Conservation (phyloP, 345 rosid genomes). For the Syzygium aromaticum region DNA sequence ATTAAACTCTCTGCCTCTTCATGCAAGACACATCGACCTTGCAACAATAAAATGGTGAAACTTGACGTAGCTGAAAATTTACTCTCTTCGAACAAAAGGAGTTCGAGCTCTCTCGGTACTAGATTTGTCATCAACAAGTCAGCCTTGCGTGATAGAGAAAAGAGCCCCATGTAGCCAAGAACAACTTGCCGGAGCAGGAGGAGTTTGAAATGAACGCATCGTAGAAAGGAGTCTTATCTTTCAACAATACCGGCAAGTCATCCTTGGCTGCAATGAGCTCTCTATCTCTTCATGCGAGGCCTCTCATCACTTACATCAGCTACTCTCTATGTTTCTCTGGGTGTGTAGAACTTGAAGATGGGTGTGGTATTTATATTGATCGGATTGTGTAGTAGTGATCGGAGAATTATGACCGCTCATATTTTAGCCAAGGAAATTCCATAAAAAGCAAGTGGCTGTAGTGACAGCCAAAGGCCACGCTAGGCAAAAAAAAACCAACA, state of each 20-base stretch:
- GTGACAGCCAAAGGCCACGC: background rate
- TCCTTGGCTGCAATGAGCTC: background rate
- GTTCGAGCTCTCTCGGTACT: background rate
- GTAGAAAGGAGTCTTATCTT: background rate
- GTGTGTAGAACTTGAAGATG: background rate
- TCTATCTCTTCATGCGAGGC: background rate
- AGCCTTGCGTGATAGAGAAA: background rate
- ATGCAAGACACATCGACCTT: slow-evolving; percentile 1
- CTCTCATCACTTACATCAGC: background rate
- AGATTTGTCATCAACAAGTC: background rate
- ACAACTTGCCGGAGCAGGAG: background rate
- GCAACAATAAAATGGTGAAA: background rate
- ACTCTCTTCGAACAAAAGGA: background rate
- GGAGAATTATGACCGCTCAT: background rate
- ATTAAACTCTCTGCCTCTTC: slow-evolving; percentile 8
- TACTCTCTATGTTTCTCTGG: background rate
- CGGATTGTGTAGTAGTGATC: background rate
- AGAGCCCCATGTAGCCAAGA: background rate
- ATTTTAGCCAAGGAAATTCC: background rate
- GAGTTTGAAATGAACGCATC: background rate
- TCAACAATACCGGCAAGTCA: background rate
- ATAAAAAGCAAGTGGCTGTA: background rate
- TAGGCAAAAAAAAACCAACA: background rate
- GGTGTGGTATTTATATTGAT: background rate
- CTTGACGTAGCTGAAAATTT: background rate